A percentile compares a stretch with the other conserved stretches of the same genome.
Conservation (phyloP, 495 filamentous ascomycete genomes). For the Aspergillus olivimuriae region DNA sequence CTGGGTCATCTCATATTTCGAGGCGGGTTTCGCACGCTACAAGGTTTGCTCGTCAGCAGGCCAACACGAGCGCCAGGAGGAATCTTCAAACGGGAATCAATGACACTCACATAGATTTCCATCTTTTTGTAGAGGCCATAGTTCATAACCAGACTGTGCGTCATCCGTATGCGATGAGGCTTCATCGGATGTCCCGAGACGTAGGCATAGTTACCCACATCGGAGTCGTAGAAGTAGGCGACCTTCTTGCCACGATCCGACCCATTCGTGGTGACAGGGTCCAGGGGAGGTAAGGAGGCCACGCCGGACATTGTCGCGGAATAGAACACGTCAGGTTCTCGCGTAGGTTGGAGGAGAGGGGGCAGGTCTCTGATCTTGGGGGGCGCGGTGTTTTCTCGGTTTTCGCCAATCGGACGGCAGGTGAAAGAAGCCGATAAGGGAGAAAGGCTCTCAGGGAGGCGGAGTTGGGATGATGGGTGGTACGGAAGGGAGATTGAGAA, state of each 20-base stretch:
- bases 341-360: conserved; percentile 3
- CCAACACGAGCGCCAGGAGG: background rate
- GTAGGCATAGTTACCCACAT: conserved; percentile 97
- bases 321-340: conserved; percentile 1
- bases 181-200: conserved; percentile 99
- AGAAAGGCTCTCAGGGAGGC: background rate
- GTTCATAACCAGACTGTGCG: conserved; percentile 97
- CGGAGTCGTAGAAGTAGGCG: conserved; percentile 96
- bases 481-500: background rate
- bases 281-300: conserved; percentile 47
- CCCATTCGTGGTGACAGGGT: conserved; percentile 43
- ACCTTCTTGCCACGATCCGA: conserved; percentile 64
- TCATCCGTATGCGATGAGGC: conserved; percentile 94
- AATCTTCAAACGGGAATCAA: background rate
- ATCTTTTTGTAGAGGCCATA: conserved; percentile 97
- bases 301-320: conserved; percentile 18
- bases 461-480: background rate
- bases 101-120: conserved; percentile 90
- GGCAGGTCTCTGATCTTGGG: too few species aligned
- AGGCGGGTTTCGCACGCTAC: conserved; percentile 94
- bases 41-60: conserved; percentile 20
- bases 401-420: background rate
- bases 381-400: conserved; percentile 19
- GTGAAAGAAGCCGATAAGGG: background rate
- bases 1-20: conserved; percentile 96